Base-by-base conservation (phyloP, 306 rosid species). In the Citrullus mucosospermus region DNA sequence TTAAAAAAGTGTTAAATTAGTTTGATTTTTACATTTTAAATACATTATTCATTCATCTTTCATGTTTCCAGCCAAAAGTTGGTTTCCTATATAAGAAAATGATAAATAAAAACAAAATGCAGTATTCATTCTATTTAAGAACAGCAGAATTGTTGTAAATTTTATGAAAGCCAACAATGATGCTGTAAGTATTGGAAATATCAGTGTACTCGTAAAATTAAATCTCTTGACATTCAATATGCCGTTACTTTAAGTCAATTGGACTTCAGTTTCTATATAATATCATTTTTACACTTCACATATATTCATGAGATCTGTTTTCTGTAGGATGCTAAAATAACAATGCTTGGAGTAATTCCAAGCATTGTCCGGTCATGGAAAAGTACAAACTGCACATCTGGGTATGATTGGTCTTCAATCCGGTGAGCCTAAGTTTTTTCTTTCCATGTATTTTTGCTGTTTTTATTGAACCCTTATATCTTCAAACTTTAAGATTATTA, bases 281-380 rank as follows among this genome's bases (percentile, higher is more conserved):
- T 69, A 44, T 69, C 7, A 3, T 41, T 69, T 20, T 48, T 41
- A 60, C 5, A 41, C 28, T 76, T 30, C 16, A 11, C 66, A 41
- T 41, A 41, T 41, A 6, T 41, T 76, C 43, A 13, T 41, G 25
- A 43, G 50, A 65, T 36, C 66, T 66, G 20, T 16, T 57, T 39
- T 62, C 71, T 54, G 53, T 72, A 88, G 91, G 91, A 88, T 63
- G 87, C 97, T 78, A 92, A 92, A 86, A 95, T 91, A 76, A 90
- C 97, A 82, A 92, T 94, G 97, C 97, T 94, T 70, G 98, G 98
- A 28, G 89, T 94, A 63, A 91, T 94, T 84, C 98, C 98, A 53
- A 94, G 95, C 80, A 88, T 92, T 85, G 96, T 92, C 57, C 90
- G 96, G 71, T 83, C 92, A 73, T 94, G 98, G 98, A 92, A 83